phyloP scores from a whole-genome alignment of 352 stramenopile species.

The Pythium chondricola region DNA sequence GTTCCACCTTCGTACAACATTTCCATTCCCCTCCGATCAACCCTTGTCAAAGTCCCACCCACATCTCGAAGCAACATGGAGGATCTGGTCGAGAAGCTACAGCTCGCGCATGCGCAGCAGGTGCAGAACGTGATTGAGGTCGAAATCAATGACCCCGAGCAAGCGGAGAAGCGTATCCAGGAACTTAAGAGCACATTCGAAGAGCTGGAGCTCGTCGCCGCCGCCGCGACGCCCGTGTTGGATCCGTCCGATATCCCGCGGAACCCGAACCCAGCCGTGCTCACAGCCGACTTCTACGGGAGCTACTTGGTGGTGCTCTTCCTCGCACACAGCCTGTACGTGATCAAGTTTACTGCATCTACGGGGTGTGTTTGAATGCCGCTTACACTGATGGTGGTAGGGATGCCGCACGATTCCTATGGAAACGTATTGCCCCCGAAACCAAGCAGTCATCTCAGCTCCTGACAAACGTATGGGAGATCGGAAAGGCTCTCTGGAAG shows the following conservation, averaged over 20 bases:
- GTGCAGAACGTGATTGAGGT: slow-evolving; percentile 25
- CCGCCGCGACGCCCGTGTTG: slow-evolving; percentile 17
- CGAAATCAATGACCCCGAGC: slow-evolving; percentile 17
- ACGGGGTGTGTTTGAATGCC: neutral
- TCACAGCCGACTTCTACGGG: slow-evolving; percentile 50
- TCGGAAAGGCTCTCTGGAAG: slow-evolving; percentile 63
- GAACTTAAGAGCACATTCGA: slow-evolving; percentile 34
- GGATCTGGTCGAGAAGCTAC: slow-evolving; percentile 35
- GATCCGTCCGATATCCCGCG: neutral
- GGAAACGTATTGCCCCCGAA: slow-evolving; percentile 49
- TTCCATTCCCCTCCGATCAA: neutral
- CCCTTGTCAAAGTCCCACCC: neutral
- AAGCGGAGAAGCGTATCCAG: slow-evolving; percentile 16
- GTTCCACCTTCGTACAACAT: neutral
- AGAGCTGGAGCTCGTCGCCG: slow-evolving; percentile 52
- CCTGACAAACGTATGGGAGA: slow-evolving; percentile 43
- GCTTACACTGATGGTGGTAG: neutral
- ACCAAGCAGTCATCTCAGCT: slow-evolving; percentile 38
- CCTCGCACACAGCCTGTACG: slow-evolving; percentile 43
- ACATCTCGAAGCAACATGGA: slow-evolving; percentile 33
- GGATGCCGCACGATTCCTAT: slow-evolving; percentile 69
- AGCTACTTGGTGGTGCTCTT: slow-evolving; percentile 49
- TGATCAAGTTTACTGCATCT: neutral
- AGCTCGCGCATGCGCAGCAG: slow-evolving; percentile 32
- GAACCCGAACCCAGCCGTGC: slow-evolving; percentile 28